These are phyloP conservation scores for Cryomyces antarcticus DNA, from an alignment of 495 filamentous ascomycete genomes.

Conservation along the genomic window DNA sequence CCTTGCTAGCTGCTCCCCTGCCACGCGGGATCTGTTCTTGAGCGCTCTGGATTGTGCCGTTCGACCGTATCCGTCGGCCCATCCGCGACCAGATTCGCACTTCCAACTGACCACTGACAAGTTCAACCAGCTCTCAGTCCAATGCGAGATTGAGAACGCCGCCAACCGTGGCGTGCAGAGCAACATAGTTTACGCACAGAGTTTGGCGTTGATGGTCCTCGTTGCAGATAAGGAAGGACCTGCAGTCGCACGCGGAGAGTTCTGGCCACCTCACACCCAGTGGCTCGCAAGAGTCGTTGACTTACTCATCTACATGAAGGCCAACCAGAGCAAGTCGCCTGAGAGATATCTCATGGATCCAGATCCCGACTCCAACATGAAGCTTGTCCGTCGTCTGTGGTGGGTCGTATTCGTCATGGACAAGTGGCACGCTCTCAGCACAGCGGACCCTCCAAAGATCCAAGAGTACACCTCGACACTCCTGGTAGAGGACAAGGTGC, in stretches of 20 bases:
- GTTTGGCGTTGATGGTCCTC: slow-evolving; percentile 38
- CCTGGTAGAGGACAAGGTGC: slow-evolving; percentile 37
- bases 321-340: neutral
- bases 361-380: slow-evolving; percentile 42
- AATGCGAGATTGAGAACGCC: slow-evolving; percentile 30
- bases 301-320: neutral
- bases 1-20: slow-evolving; percentile 35
- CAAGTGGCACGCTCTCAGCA: slow-evolving; percentile 54
- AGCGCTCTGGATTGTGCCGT: slow-evolving; percentile 43
- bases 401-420: slow-evolving; percentile 53
- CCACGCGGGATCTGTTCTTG: slow-evolving; percentile 50
- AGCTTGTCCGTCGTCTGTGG: slow-evolving; percentile 52
- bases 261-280: slow-evolving; percentile 17
- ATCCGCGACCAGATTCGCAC: slow-evolving; percentile 15
- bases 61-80: slow-evolving; percentile 30
- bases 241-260: slow-evolving; percentile 13
- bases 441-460: slow-evolving; percentile 35
- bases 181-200: slow-evolving; percentile 43
- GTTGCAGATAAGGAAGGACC: slow-evolving; percentile 35
- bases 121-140: slow-evolving; percentile 28
- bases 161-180: slow-evolving; percentile 23
- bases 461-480: slow-evolving; percentile 39
- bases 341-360: neutral
- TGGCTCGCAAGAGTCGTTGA: slow-evolving; percentile 34
- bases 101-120: slow-evolving; percentile 16